phyloP scores from a whole-genome alignment of 2,329 filamentous ascomycete species.

The Monilinia aucupariae region DNA sequence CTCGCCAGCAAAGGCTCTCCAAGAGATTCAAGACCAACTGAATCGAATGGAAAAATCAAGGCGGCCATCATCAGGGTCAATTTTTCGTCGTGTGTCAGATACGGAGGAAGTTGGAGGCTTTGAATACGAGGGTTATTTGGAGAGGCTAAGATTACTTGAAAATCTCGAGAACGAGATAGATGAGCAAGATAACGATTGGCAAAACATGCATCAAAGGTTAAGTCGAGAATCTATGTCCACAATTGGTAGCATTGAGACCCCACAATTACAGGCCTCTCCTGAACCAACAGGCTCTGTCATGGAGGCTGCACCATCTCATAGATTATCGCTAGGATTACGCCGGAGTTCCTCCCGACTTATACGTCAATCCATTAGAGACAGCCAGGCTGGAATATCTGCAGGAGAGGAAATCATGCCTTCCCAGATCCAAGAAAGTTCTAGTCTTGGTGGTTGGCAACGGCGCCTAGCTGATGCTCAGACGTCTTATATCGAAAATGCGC shows the following conservation, averaged over 20 bases:
- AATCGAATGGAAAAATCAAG: constrained; percentile 32
- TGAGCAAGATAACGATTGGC: constrained; percentile 55
- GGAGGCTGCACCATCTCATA: constrained; percentile 25
- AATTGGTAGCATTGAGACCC: constrained; percentile 28
- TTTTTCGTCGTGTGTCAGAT: constrained; percentile 28
- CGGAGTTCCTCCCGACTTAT: constrained; percentile 38
- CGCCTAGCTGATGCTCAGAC: constrained; percentile 43
- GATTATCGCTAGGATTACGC: constrained; percentile 39
- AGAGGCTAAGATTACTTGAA: constrained; percentile 43
- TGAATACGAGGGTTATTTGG: constrained; percentile 16
- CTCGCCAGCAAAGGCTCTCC: constrained; percentile 29
- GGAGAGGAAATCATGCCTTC: constrained; percentile 27
- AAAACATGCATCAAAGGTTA: constrained; percentile 49
- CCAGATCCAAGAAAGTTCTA: constrained; percentile 35
- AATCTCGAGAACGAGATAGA: constrained; percentile 59
- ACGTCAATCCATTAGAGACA: constrained; percentile 37
- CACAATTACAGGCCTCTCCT: constrained; percentile 26
- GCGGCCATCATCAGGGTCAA: constrained; percentile 29
- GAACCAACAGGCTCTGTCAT: constrained; percentile 21
- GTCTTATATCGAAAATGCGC: constrained; percentile 42
- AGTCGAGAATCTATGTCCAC: constrained; percentile 34
- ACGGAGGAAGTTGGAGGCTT: not conserved
- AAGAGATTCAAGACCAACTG: constrained; percentile 34
- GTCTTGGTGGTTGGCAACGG: constrained; percentile 42
- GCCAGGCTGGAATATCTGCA: constrained; percentile 28